Evolutionary conservation across 2,329 filamentous ascomycete genomes (phyloP).

Genomic region (Sporothrix dimorphospora): DNA sequence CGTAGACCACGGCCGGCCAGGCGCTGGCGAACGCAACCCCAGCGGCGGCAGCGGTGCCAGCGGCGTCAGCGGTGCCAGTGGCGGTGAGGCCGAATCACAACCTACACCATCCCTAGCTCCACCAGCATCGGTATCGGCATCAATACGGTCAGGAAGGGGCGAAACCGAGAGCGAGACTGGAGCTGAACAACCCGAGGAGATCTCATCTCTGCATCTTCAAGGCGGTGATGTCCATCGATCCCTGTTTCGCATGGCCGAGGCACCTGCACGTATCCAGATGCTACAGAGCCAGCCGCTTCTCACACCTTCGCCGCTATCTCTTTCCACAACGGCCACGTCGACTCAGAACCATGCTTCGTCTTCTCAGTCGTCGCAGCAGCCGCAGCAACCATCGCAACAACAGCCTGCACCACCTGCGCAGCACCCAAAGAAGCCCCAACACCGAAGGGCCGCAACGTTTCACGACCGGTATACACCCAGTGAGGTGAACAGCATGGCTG

Average conservation of each 20-base stretch:
- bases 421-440: slow-evolving; percentile 8
- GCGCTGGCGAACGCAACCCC: background rate
- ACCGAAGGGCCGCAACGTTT: slow-evolving; percentile 67
- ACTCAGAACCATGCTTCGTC: background rate
- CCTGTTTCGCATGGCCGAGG: slow-evolving; percentile 70
- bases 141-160: slow-evolving; percentile 18
- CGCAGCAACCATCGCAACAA: background rate
- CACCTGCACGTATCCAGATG: slow-evolving; percentile 53
- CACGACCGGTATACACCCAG: slow-evolving; percentile 50
- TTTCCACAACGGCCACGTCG: background rate
- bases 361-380: background rate
- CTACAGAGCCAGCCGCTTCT: slow-evolving; percentile 18
- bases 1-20: background rate
- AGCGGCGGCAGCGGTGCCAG: slow-evolving; percentile 10
- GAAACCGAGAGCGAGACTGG: background rate
- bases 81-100: background rate
- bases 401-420: background rate
- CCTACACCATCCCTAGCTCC: background rate
- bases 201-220: slow-evolving; percentile 65
- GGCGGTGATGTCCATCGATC: slow-evolving; percentile 80
- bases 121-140: background rate
- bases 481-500: background rate
- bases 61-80: background rate
- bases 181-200: background rate
- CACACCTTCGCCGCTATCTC: slow-evolving; percentile 24